A percentile compares a stretch with the other conserved stretches of the same genome.
Evolutionary conservation across 2,329 filamentous ascomycete species (phyloP).

Genomic region (Fusarium graminum): DNA sequence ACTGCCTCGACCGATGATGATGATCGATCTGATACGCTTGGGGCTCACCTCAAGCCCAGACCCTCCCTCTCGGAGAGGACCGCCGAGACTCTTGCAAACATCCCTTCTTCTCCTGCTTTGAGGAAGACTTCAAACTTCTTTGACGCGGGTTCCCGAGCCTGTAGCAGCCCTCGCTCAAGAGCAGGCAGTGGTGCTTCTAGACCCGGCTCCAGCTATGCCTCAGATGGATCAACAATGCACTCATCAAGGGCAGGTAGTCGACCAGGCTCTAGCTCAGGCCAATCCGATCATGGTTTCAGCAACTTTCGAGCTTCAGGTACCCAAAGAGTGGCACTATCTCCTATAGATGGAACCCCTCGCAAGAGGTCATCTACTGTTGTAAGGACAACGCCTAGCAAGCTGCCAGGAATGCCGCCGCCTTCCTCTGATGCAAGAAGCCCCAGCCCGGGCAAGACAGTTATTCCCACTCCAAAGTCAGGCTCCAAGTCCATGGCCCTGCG

Average conservation of each 20-base stretch:
- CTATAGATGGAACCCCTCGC: slow-evolving; percentile 61
- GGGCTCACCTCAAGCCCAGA: slow-evolving; percentile 50
- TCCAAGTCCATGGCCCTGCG: slow-evolving; percentile 63
- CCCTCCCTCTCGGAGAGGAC: slow-evolving; percentile 85
- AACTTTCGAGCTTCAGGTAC: slow-evolving; percentile 61
- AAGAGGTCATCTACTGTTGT: slow-evolving; percentile 43
- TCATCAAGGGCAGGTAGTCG: slow-evolving; percentile 64
- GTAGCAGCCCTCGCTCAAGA: slow-evolving; percentile 62
- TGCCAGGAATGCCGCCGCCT: slow-evolving; percentile 45
- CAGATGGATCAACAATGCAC: slow-evolving; percentile 62
- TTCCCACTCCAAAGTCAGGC: slow-evolving; percentile 55
- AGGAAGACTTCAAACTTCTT: slow-evolving; percentile 80
- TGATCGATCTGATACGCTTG: slow-evolving; percentile 39
- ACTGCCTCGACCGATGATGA: slow-evolving; percentile 43
- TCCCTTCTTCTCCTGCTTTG: slow-evolving; percentile 82
- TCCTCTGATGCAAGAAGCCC: slow-evolving; percentile 50
- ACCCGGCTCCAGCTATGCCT: slow-evolving; percentile 72
- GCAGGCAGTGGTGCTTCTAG: slow-evolving; percentile 61
- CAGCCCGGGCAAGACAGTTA: slow-evolving; percentile 56
- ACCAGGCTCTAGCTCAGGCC: slow-evolving; percentile 67
- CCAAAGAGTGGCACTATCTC: slow-evolving; percentile 59
- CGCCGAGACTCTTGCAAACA: slow-evolving; percentile 82
- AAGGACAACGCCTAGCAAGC: slow-evolving; percentile 45
- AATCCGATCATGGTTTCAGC: slow-evolving; percentile 53
- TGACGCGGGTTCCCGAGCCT: slow-evolving; percentile 67